Evolutionary conservation across 2,329 filamentous ascomycete species (phyloP).

Genomic region (Pseudogymnoascus destructans): DNA sequence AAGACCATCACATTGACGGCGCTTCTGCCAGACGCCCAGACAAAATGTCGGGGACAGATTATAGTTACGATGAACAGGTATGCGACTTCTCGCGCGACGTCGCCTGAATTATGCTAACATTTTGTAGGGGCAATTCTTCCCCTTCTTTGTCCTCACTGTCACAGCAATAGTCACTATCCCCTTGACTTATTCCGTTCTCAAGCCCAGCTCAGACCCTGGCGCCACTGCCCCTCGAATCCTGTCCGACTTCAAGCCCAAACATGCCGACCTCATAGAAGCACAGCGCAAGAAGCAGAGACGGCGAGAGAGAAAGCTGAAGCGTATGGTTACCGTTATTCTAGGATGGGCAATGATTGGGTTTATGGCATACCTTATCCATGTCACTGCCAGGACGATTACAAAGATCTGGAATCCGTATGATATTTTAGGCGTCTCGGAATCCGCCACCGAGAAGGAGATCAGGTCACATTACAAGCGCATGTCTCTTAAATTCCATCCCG

Average conservation of each 20-base stretch:
- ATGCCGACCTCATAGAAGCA: constrained; percentile 71
- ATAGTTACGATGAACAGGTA: constrained; percentile 94
- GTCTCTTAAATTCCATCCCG: constrained; percentile 77
- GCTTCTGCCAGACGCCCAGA: constrained; percentile 5
- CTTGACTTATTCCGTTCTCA: constrained; percentile 77
- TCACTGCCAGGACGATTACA: constrained; percentile 55
- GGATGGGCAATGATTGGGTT: constrained; percentile 78
- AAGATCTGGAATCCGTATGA: constrained; percentile 97
- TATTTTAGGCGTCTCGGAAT: constrained; percentile 78
- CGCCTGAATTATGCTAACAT: constrained; percentile 12
- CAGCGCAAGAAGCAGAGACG: constrained; percentile 80
- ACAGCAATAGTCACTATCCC: constrained; percentile 78
- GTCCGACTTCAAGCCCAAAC: constrained; percentile 64
- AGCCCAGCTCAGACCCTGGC: constrained; percentile 62
- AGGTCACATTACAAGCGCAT: constrained; percentile 82
- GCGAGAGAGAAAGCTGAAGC: constrained; percentile 78
- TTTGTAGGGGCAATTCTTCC: constrained; percentile 82
- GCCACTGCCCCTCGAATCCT: constrained; percentile 72
- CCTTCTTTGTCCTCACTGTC: constrained; percentile 93
- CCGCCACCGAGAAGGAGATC: constrained; percentile 76
- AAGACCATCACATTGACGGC: background rate
- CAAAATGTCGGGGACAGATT: constrained; percentile 47
- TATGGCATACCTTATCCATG: constrained; percentile 83
- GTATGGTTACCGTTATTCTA: constrained; percentile 57
- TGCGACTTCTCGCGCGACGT: constrained; percentile 14